phyloP scores from a whole-genome alignment of 495 filamentous ascomycete species.

The Aspergillus campestris region DNA sequence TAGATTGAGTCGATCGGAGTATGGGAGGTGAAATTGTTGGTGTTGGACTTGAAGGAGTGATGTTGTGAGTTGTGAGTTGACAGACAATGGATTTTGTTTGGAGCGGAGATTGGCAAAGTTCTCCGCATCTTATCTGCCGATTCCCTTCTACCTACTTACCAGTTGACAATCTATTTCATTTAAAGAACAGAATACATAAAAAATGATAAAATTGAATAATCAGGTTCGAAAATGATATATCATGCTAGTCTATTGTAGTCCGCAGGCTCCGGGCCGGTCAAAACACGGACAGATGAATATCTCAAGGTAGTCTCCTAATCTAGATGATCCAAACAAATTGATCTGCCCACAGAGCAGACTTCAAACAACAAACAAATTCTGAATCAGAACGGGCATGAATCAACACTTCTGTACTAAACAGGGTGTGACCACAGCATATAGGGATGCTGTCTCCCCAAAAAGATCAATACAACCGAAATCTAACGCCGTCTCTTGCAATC shows the following conservation, averaged over 20 bases:
- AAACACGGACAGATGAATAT: neutral
- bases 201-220: no score
- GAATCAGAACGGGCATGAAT: neutral
- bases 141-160: neutral
- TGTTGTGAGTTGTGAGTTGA: no score
- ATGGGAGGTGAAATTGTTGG: neutral
- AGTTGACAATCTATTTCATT: neutral
- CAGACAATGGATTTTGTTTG: no score
- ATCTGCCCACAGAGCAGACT: neutral
- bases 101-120: no score
- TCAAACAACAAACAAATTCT: slow-evolving; percentile 2
- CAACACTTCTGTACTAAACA: neutral
- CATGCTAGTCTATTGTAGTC: neutral
- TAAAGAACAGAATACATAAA: no score
- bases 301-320: neutral
- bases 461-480: slow-evolving; percentile 10
- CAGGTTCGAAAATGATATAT: no score
- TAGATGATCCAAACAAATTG: neutral
- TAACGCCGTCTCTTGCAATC: slow-evolving; percentile 19
- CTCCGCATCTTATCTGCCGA: no score
- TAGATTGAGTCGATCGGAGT: neutral
- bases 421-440: neutral
- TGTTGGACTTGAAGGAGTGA: no score
- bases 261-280: slow-evolving; percentile 5
- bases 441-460: slow-evolving; percentile 1